Conservation (phyloP, 192 early-diverging fungal species). For the Rhizoclosmatium sp. region DNA sequence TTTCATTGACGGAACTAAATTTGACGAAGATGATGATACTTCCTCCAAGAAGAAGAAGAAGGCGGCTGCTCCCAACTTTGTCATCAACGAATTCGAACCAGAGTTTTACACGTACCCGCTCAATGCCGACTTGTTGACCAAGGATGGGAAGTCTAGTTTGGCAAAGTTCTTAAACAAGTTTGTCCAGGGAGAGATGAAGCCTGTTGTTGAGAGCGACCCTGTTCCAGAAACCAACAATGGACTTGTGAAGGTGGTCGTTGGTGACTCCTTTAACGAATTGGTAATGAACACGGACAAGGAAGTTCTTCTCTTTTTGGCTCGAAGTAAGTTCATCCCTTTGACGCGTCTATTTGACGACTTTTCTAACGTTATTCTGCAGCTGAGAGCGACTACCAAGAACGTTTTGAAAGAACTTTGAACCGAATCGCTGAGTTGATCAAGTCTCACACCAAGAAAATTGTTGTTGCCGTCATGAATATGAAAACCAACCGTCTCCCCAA, state of each 20-base stretch:
- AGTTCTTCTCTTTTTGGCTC: not conserved
- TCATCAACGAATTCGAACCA: slow-evolving; percentile 7
- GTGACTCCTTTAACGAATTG: not conserved
- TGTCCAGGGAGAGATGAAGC: not conserved
- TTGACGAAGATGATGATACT: not conserved
- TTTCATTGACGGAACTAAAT: not conserved
- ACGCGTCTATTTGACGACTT: not conserved
- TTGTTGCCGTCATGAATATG: not conserved
- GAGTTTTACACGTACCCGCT: not conserved
- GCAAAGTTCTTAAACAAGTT: not conserved
- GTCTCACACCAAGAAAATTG: not conserved
- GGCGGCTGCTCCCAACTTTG: not conserved
- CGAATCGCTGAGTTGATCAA: not conserved
- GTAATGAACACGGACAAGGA: not conserved
- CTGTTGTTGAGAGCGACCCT: not conserved
- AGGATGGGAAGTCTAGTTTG: not conserved
- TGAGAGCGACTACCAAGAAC: slow-evolving; percentile 1
- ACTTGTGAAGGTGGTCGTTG: not conserved
- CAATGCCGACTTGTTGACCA: not conserved
- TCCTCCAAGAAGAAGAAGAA: not conserved
- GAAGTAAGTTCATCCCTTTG: not conserved
- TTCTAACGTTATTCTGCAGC: not conserved
- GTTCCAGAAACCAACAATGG: not conserved
- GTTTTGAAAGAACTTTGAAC: not conserved
- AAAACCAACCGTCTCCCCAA: not conserved